Evolutionary conservation across 2,329 filamentous ascomycete genomes (phyloP).

Genomic region (Teratosphaeriaceae sp.): DNA sequence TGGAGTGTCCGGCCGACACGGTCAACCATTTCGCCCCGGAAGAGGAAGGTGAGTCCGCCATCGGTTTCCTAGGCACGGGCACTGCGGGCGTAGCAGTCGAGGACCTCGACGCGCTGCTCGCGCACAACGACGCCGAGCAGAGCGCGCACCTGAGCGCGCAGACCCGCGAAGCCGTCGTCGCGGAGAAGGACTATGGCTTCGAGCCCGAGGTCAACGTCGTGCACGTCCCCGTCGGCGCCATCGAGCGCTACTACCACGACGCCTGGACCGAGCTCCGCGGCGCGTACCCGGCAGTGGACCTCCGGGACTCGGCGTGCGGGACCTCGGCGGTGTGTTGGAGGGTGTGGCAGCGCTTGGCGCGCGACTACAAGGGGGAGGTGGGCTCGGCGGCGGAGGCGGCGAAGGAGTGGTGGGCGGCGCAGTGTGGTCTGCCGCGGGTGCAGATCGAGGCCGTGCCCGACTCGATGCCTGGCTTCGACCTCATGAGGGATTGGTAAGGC

Average conservation of each 20-base stretch:
- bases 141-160: background rate
- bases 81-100: background rate
- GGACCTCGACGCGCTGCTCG: slow-evolving; percentile 3
- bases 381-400: too few species aligned
- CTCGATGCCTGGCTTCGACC: background rate
- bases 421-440: too few species aligned
- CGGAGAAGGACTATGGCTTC: background rate
- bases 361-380: background rate
- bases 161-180: background rate
- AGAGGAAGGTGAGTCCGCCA: background rate
- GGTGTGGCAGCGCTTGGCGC: background rate
- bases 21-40: slow-evolving; percentile 6
- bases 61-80: slow-evolving; percentile 4
- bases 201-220: background rate
- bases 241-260: background rate
- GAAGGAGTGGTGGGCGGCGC: too few species aligned
- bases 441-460: too few species aligned
- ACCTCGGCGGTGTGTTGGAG: too few species aligned
- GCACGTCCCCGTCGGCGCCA: background rate
- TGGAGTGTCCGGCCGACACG: background rate
- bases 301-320: too few species aligned
- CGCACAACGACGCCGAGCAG: slow-evolving; percentile 6
- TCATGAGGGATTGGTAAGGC: too few species aligned
- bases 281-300: too few species aligned
- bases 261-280: background rate